A percentile compares a stretch with the other conserved stretches of the same genome.
Evolutionary conservation across 495 filamentous ascomycete genomes (phyloP).

Genomic region (Platismatia glauca): DNA sequence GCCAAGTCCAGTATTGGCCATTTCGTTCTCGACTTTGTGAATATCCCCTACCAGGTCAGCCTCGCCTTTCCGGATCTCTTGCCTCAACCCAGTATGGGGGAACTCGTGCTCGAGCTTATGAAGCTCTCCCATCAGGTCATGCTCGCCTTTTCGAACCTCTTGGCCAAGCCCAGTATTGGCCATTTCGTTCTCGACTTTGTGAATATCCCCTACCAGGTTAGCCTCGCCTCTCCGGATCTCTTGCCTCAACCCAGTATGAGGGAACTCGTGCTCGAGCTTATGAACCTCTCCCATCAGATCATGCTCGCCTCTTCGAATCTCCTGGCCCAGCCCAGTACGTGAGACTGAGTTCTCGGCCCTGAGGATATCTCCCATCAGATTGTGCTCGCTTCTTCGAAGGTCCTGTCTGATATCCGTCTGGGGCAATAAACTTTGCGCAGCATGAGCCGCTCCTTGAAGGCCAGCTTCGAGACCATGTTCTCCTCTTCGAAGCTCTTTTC

Average conservation of each 20-base stretch:
- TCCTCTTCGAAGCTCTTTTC: not conserved
- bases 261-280: not conserved
- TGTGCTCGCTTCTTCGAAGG: slow-evolving; percentile 1
- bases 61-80: not conserved
- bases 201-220: not conserved
- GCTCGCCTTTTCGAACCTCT: not conserved
- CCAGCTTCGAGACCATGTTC: not conserved
- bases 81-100: not conserved
- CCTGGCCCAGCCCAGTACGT: not conserved
- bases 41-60: not conserved
- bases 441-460: not conserved
- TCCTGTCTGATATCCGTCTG: not conserved
- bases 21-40: not conserved
- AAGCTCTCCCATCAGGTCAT: not conserved
- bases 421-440: not conserved
- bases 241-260: not conserved
- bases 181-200: not conserved
- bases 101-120: slow-evolving; percentile 2
- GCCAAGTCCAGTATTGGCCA: not conserved
- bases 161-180: not conserved
- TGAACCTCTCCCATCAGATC: not conserved
- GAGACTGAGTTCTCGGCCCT: not conserved
- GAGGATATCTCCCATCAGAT: not conserved
- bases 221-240: not conserved
- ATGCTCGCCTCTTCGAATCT: slow-evolving; percentile 5